Evolutionary conservation across 768 basidiomycete species (phyloP), one percentile per base, ranked within the genome.

Genomic region (Auricularia sp.): DNA sequence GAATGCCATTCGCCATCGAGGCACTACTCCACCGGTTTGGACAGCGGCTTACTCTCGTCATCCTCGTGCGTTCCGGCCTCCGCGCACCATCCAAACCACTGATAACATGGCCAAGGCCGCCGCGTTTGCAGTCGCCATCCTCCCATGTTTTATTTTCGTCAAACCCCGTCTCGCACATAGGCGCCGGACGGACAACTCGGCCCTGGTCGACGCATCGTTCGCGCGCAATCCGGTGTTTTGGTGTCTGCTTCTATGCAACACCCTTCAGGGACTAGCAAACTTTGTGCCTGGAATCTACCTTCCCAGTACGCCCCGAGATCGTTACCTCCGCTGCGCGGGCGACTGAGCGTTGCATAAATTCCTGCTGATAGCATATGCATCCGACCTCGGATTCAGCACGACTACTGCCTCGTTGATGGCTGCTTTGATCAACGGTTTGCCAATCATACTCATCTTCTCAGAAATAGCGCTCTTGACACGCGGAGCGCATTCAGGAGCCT

Each of bases 221-320:
- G 14, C 6, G 10, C 11, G 18, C 24, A 59, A 34, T 29, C 16
- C 29, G 11, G 56, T 24, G 29, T 59, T 59, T 29, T 59, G 56
- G 56, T 14, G 11, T 6, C 56, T 59, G 14, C 24, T 59, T 24
- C 16, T 34, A 14, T 59, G 56, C 29, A 59, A 35, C 34, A 59
- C 56, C 11, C 56, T 59, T 7, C 56, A 59, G 18, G 56, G 56
- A 10, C 56, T 59, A 5, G 56, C 29, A 8, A 59, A 59, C 56
- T 59, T 59, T 29, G 56, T 59, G 14, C 56, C 56, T 7, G 56
- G 56, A 4, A 59, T 59, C 56, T 59, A 59, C 56, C 56, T 59
- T 14, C 56, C 56, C 13, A n/a, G 56, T 59, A 29, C 34, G 47
- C 24, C 29, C 29, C 29, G 29, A 29, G 29, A 29, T 29, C 29